phyloP scores from a whole-genome alignment of 371 early-diverging fungal genomes.

The Mucor plumbeus region DNA sequence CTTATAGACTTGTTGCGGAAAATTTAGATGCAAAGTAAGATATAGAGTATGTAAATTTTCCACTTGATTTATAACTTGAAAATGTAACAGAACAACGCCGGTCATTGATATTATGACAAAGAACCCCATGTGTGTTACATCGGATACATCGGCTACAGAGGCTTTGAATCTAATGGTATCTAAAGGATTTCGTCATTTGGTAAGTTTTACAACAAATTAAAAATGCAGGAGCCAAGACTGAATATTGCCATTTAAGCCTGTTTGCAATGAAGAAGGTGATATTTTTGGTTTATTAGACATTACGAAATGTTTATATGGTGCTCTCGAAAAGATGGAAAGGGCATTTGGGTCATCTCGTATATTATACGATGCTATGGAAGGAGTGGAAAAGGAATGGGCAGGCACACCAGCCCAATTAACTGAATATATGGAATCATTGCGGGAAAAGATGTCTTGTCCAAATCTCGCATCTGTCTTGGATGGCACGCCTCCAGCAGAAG shows the following conservation, averaged over 20 bases:
- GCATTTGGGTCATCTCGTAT: constrained; percentile 83
- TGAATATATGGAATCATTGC: constrained; percentile 74
- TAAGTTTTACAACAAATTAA: constrained; percentile 23
- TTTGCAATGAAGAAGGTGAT: constrained; percentile 80
- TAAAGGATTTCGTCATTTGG: constrained; percentile 92
- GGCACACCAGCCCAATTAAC: constrained; percentile 49
- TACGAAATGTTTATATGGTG: constrained; percentile 92
- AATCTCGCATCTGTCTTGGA: constrained; percentile 82
- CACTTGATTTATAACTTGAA: not conserved
- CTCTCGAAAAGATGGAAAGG: constrained; percentile 89
- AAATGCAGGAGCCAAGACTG: not conserved
- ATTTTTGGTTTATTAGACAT: constrained; percentile 94
- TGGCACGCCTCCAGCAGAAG: constrained; percentile 75
- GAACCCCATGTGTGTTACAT: constrained; percentile 85
- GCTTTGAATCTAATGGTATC: constrained; percentile 94
- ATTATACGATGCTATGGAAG: constrained; percentile 87
- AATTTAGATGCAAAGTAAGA: constrained; percentile 49
- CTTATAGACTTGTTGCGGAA: constrained; percentile 55
- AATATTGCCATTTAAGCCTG: constrained; percentile 34
- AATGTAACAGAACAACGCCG: constrained; percentile 55
- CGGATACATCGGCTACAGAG: constrained; percentile 86
- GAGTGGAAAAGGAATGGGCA: constrained; percentile 79
- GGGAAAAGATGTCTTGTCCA: constrained; percentile 87
- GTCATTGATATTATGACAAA: constrained; percentile 92
- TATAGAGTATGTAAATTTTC: not conserved